These are phyloP conservation scores for Trichosporon sp. DNA, from an alignment of 1,284 basidiomycete genomes.

Conservation along the genomic window DNA sequence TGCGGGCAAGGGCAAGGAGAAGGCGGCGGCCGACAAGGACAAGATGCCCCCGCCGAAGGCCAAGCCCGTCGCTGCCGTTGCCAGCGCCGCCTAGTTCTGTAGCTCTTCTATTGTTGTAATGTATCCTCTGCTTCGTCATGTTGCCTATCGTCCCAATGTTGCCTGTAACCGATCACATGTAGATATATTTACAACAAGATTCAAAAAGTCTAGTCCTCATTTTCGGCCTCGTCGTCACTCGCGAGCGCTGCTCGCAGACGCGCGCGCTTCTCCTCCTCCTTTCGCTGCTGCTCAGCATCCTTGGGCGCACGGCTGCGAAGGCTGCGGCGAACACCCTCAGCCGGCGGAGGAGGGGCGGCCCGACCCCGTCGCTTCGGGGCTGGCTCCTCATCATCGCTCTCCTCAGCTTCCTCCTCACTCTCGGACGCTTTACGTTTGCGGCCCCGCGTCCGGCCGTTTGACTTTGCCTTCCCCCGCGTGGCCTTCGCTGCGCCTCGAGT, in stretches of 20 bases:
- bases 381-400: constrained; percentile 22
- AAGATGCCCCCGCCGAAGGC: constrained; percentile 37
- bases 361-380: neutral
- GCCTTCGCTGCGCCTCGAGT: neutral
- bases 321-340: constrained; percentile 29
- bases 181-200: constrained; percentile 12
- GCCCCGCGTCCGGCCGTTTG: constrained; percentile 16
- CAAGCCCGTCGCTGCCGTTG: constrained; percentile 24
- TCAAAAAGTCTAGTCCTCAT: constrained; percentile 8
- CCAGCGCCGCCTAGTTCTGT: neutral
- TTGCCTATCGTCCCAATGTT: neutral
- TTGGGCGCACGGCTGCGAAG: constrained; percentile 40
- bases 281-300: constrained; percentile 35
- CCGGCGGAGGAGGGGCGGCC: neutral
- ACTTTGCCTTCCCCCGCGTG: neutral
- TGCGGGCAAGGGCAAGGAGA: constrained; percentile 77
- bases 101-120: neutral
- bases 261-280: constrained; percentile 38
- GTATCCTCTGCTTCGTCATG: neutral
- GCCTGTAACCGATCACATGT: neutral
- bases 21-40: constrained; percentile 55
- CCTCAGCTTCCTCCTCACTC: constrained; percentile 30
- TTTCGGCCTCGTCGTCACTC: constrained; percentile 32
- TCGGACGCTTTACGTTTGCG: constrained; percentile 25
- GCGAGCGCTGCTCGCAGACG: constrained; percentile 37